Conservation (phyloP, 2,329 filamentous ascomycete species). For the Bipolaris oryzae region DNA sequence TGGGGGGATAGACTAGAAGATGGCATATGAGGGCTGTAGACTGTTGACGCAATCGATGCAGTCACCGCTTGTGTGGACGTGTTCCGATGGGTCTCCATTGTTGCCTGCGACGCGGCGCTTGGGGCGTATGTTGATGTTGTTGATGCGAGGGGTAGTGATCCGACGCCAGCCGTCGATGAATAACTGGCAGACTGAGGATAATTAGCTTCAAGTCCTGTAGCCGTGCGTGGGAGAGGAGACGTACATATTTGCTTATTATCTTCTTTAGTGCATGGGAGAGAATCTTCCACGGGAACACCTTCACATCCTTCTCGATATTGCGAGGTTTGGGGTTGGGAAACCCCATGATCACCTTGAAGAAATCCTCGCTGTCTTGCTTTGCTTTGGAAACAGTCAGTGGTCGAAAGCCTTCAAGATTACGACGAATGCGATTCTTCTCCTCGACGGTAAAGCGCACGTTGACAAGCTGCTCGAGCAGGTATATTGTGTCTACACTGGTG, state of each 20-base stretch:
- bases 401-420: slow-evolving; percentile 93
- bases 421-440: slow-evolving; percentile 96
- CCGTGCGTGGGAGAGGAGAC: slow-evolving; percentile 41
- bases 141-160: slow-evolving; percentile 49
- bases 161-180: slow-evolving; percentile 65
- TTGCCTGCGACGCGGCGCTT: slow-evolving; percentile 55
- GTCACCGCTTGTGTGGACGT: slow-evolving; percentile 57
- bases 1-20: slow-evolving; percentile 55
- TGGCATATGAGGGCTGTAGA: slow-evolving; percentile 52
- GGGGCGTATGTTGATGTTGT: slow-evolving; percentile 41
- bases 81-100: slow-evolving; percentile 55
- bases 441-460: slow-evolving; percentile 89
- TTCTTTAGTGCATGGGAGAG: slow-evolving; percentile 88
- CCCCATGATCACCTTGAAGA: slow-evolving; percentile 99
- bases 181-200: slow-evolving; percentile 67
- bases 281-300: slow-evolving; percentile 97
- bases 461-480: slow-evolving; percentile 89
- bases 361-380: slow-evolving; percentile 90
- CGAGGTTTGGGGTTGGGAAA: slow-evolving; percentile 94
- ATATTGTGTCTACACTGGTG: slow-evolving; percentile 96
- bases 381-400: slow-evolving; percentile 92
- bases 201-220: slow-evolving; percentile 44
- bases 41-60: slow-evolving; percentile 52
- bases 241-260: slow-evolving; percentile 95
- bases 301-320: slow-evolving; percentile 99